Evolutionary conservation across 306 rosid genomes (phyloP), one percentile per base, ranked within the genome.

Genomic region (Quercus gilva): DNA sequence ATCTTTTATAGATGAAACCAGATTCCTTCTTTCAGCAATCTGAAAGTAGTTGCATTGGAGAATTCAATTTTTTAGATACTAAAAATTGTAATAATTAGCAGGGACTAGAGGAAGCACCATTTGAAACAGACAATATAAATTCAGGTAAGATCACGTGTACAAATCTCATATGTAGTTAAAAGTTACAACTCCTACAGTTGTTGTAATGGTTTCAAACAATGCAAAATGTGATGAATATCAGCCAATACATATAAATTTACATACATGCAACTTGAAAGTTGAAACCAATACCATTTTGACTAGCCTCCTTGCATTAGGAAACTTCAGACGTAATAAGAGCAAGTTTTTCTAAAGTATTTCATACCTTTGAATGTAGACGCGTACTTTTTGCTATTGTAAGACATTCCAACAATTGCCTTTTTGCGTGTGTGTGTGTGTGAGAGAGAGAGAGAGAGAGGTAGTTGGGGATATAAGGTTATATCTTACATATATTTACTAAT

Each of bases 21-120:
- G 43, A 71, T 91, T 91, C 87, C 79, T 91, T 87, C 96, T 90
- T 81, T 93, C 98, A 53, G 96, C 89, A 88, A 92, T 95, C 99
- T 95, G 79, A 82, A 28, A 41, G 77, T 59, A 75, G 41, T 43
- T 53, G 72, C 45, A 78, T 55, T 68, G 81, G 23, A 69, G 69
- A 75, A 74, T 71, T 57, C 7, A 12, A 31, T 33, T 31, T 33
- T 18, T 33, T 5, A 67, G 25, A 67, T 67, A 67, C 41, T 18
- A 13, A 61, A 67, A 43, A 64, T 64, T 29, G 10, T 41, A 2
- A 58, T 26, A 21, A 72, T 60, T 60, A 60, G 17, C 26, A 25
- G 26, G 67, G 33, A 12, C 31, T 25, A 60, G 35, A 60, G 33
- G 31, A 60, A 23, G 67, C 67, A 25, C 31, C 35, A 60, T 21